Evolutionary conservation across 129 eudicot genomes (phyloP), one percentile per base, ranked within the genome.

Genomic region (Oenanthe sinensis): DNA sequence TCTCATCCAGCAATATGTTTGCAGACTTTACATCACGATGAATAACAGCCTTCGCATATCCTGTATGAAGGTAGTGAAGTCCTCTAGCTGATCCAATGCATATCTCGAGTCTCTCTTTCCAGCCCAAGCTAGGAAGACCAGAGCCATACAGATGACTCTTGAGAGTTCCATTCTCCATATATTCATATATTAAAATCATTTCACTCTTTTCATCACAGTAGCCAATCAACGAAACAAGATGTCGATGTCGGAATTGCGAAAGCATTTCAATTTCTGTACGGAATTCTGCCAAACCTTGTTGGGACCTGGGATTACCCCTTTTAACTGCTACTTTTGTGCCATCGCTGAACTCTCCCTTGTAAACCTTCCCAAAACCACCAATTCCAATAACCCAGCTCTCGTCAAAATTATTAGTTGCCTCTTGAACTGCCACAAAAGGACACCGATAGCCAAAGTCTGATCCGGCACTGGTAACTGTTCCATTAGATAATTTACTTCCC

Each of bases 1-100:
- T 90, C 80, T 91, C 98, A 17, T 95, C 97, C 8, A 95, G 90
- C 78, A 95, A 82, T 71, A 95, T 95, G 81, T 94, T 94, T 6
- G 98, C 96, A 5, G 98, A 89, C 75, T 94, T 94, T 43, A 94
- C 98, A 75, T 94, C 98, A 13, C 98, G 96, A 76, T 94, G 98
- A 74, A 94, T 94, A n/a, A 94, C 93, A 0, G 96, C 93, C 81
- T 91, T 89, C 0, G 98, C 85, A 75, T 88, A 88, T 42, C 98
- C 98, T 0, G 98, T 95, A 87, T 95, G 98, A 22, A 95, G 92
- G 73, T 95, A 95, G 82, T 95, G 98, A 11, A 94, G 85, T 69
- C 98, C 98, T 6, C 98, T 82, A 67, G 98, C 98, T 19, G 98
- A 67, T 5, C 98, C 98, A 9, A 91, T 94, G 84, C 98, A 91